Evolutionary conservation across 2,329 filamentous ascomycete genomes (phyloP).

Genomic region (Incumbomyces lentus): DNA sequence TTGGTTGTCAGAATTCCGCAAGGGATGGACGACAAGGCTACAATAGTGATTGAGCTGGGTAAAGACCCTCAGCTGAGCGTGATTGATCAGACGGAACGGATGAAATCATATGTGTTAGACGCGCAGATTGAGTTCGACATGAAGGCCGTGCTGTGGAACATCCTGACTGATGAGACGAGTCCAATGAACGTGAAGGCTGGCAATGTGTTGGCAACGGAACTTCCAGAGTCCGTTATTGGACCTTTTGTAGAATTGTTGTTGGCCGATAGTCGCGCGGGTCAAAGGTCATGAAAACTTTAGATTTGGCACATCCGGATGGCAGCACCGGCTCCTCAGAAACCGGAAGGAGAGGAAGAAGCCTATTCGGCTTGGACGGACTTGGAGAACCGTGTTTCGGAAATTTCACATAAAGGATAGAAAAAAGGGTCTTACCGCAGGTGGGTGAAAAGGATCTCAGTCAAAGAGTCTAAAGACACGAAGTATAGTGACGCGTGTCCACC

Average conservation of each 20-base stretch:
- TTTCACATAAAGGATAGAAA: too few species aligned
- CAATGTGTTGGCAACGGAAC: conserved; percentile 19
- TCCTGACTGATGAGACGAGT: conserved; percentile 12
- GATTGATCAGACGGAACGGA: conserved; percentile 13
- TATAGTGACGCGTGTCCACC: too few species aligned
- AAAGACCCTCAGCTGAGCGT: conserved; percentile 23
- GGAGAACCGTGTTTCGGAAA: too few species aligned
- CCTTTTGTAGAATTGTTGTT: conserved; percentile 22
- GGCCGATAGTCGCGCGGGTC: conserved; percentile 14
- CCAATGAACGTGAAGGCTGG: conserved; percentile 17
- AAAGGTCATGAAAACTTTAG: neutral
- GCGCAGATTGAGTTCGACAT: conserved; percentile 23
- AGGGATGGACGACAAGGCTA: conserved; percentile 21
- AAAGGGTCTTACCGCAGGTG: too few species aligned
- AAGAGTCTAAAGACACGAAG: too few species aligned
- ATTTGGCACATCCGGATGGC: too few species aligned
- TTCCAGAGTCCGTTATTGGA: conserved; percentile 22
- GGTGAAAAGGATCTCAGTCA: too few species aligned
- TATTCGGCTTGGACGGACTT: too few species aligned
- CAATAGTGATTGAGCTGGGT: conserved; percentile 30
- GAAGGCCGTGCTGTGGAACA: conserved; percentile 23
- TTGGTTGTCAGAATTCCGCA: conserved; percentile 15
- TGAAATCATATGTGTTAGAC: conserved; percentile 19
- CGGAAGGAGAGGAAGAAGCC: too few species aligned
- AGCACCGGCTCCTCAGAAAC: too few species aligned